Conservation (phyloP, 108 stramenopile genomes). For the Pseudonitzschia pungens region DNA sequence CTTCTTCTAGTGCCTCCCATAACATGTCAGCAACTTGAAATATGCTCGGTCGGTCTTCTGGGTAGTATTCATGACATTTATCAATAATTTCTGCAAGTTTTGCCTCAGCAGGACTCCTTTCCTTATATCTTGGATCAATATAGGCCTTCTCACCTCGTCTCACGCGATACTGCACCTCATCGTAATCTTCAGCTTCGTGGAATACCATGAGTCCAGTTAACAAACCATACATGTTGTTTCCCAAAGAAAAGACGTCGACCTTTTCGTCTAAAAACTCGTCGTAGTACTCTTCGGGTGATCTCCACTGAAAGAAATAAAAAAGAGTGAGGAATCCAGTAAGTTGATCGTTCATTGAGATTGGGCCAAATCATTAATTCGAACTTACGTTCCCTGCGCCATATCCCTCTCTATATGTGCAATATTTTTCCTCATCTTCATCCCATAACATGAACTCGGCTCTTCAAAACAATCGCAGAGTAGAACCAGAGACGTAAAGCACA, state of each 20-base stretch:
- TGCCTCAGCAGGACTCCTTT: conserved; percentile 35
- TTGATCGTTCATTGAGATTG: background rate
- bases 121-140: conserved; percentile 41
- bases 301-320: conserved; percentile 19
- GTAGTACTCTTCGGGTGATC: conserved; percentile 66
- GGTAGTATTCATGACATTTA: conserved; percentile 39
- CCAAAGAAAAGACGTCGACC: conserved; percentile 61
- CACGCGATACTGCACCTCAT: conserved; percentile 24
- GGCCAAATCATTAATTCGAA: background rate
- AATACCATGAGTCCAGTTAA: conserved; percentile 50
- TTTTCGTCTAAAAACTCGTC: conserved; percentile 61
- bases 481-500: background rate
- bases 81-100: conserved; percentile 40
- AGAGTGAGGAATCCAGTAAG: background rate
- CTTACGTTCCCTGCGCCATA: conserved; percentile 49
- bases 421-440: conserved; percentile 50
- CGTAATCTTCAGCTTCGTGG: conserved; percentile 22
- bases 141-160: conserved; percentile 27
- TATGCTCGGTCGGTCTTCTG: conserved; percentile 45
- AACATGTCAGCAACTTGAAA: conserved; percentile 26
- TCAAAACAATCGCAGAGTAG: background rate
- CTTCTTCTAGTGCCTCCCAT: conserved; percentile 16
- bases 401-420: conserved; percentile 66
- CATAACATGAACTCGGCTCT: conserved; percentile 68
- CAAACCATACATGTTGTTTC: conserved; percentile 57